Conservation (phyloP, 1,284 basidiomycete genomes). For the Moniliella sp. region DNA sequence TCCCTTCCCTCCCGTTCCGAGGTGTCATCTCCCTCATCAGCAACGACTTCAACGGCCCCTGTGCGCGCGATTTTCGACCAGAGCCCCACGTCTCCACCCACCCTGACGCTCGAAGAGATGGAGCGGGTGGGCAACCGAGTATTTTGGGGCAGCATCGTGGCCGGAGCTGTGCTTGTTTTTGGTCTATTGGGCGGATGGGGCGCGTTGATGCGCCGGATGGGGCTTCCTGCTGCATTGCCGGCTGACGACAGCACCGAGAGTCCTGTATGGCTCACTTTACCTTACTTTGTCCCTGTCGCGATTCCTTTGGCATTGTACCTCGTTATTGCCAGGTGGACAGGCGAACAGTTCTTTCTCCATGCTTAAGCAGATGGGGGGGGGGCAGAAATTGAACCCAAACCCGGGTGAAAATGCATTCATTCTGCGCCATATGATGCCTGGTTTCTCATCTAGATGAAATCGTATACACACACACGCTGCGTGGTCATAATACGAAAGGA, state of each 20-base stretch:
- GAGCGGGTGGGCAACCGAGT: background rate
- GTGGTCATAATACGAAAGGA: too few relatives aligned
- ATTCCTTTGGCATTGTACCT: conserved; percentile 21
- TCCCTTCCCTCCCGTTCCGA: too few relatives aligned
- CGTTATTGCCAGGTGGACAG: conserved; percentile 25
- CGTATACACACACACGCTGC: too few relatives aligned
- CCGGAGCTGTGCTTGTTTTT: background rate
- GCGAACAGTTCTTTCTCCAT: conserved; percentile 11
- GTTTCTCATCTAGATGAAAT: too few relatives aligned
- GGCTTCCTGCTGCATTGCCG: background rate
- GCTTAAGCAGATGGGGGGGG: background rate
- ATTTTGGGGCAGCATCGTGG: background rate
- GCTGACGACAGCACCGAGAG: background rate
- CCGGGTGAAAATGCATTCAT: too few relatives aligned
- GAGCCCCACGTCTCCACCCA: too few relatives aligned
- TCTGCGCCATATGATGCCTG: too few relatives aligned
- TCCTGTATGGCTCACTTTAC: conserved; percentile 4
- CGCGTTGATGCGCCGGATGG: background rate
- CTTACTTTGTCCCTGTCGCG: conserved; percentile 18
- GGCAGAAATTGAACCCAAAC: too few relatives aligned
- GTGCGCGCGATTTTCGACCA: too few relatives aligned
- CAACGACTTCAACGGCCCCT: too few relatives aligned
- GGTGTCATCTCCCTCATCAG: too few relatives aligned
- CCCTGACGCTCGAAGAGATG: background rate
- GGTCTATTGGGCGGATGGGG: conserved; percentile 1